Evolutionary conservation across 257 asterid species (phyloP).

Genomic region (Euphrasia confusa): DNA sequence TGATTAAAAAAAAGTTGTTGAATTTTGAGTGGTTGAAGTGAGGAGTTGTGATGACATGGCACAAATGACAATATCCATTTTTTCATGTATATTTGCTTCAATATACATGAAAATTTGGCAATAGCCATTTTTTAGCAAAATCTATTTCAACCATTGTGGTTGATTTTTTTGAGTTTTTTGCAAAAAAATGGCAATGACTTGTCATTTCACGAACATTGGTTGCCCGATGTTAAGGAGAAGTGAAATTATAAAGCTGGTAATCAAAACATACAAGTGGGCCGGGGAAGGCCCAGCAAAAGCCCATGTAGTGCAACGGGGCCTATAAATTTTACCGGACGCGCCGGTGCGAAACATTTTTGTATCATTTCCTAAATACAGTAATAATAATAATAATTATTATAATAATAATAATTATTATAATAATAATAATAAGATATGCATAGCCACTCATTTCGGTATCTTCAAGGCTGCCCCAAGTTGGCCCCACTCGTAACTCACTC

Average conservation of each 20-base stretch:
- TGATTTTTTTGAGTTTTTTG: too few species aligned
- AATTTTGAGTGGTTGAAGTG: too few species aligned
- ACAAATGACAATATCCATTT: too few species aligned
- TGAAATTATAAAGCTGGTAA: background rate
- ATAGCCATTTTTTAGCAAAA: too few species aligned
- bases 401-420: background rate
- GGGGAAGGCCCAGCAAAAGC: constrained; percentile 19
- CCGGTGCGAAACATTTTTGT: constrained; percentile 26
- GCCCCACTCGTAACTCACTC: constrained; percentile 23
- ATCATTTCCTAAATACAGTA: constrained; percentile 17
- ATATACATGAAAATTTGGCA: too few species aligned
- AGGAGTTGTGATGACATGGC: too few species aligned
- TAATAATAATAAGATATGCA: constrained; percentile 6
- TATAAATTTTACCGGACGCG: constrained; percentile 23
- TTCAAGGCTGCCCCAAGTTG: constrained; percentile 9
- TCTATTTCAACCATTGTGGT: too few species aligned
- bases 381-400: background rate
- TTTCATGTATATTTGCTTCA: too few species aligned
- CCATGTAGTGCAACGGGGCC: constrained; percentile 19
- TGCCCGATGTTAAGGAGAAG: too few species aligned
- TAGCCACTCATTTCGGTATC: constrained; percentile 30
- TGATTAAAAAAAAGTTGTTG: too few species aligned
- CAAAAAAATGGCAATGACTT: too few species aligned
- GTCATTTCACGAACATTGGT: too few species aligned
- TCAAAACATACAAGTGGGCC: constrained; percentile 16